Conservation (phyloP, 306 rosid species). For the Cucumis melo region DNA sequence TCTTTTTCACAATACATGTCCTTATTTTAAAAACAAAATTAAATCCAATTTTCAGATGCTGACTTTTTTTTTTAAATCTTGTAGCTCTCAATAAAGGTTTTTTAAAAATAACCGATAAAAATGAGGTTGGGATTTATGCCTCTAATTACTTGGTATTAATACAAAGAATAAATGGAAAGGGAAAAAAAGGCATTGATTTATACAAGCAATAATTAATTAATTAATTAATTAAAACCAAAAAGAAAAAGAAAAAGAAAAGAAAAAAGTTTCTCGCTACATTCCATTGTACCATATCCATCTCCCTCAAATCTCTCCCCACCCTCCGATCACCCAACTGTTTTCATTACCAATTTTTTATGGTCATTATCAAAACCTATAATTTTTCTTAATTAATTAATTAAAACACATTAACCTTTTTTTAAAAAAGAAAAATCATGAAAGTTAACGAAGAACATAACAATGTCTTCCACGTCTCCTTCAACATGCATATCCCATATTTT, state of each 20-base stretch:
- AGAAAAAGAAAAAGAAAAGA: no score
- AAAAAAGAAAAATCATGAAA: background rate
- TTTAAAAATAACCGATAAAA: background rate
- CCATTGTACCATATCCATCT: background rate
- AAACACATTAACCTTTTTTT: no score
- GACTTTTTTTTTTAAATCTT: background rate
- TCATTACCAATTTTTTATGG: background rate
- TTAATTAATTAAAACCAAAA: background rate
- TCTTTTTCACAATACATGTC: background rate
- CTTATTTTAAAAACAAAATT: background rate
- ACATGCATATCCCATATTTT: background rate
- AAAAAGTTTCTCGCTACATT: background rate
- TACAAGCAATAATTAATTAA: background rate
- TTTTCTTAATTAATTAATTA: no score
- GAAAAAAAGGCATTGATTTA: background rate
- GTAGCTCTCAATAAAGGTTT: background rate
- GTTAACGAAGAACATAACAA: conserved; percentile 1
- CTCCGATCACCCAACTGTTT: background rate
- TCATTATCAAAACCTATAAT: background rate
- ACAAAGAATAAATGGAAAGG: background rate
- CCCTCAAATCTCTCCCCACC: background rate
- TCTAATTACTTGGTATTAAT: background rate
- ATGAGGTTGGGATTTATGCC: background rate
- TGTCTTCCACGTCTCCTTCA: conserved; percentile 17
- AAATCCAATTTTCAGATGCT: background rate